These are phyloP conservation scores for Aspergillus costaricaensis DNA, from an alignment of 2,329 filamentous ascomycete species.

Conservation along the genomic window DNA sequence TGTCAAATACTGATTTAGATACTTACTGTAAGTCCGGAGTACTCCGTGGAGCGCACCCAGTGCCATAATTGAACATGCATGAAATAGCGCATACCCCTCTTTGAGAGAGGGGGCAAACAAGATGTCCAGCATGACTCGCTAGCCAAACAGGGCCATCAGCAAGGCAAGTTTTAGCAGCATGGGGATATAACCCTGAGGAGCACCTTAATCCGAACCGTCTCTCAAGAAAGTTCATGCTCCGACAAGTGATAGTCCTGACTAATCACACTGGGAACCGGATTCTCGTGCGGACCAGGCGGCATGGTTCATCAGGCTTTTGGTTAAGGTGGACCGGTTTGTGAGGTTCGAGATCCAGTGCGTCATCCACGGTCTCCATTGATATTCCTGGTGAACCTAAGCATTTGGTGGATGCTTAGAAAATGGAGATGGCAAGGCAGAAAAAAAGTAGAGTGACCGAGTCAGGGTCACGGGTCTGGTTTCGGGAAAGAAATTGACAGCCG, in stretches of 20 bases:
- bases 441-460: neutral
- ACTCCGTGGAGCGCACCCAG: neutral
- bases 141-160: neutral
- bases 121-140: neutral
- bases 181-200: neutral
- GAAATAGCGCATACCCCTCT: constrained; percentile 1
- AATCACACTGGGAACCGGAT: neutral
- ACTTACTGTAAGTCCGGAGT: neutral
- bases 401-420: neutral
- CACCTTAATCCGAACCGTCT: neutral
- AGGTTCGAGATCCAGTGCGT: constrained; percentile 1
- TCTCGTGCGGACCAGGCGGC: neutral
- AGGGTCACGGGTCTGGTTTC: neutral
- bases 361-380: neutral
- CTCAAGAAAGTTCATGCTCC: neutral
- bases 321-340: neutral
- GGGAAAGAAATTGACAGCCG: constrained; percentile 4
- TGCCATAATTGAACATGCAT: constrained; percentile 4
- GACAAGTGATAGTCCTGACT: neutral
- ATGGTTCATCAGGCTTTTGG: neutral
- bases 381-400: neutral
- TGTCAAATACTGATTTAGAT: neutral
- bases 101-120: neutral
- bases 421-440: too few species aligned
- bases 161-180: neutral